Percentiles rank a stretch among this genome's conserved stretches.
phyloP scores from a whole-genome alignment of 768 basidiomycete genomes.

The Steccherinum ochraceum region DNA sequence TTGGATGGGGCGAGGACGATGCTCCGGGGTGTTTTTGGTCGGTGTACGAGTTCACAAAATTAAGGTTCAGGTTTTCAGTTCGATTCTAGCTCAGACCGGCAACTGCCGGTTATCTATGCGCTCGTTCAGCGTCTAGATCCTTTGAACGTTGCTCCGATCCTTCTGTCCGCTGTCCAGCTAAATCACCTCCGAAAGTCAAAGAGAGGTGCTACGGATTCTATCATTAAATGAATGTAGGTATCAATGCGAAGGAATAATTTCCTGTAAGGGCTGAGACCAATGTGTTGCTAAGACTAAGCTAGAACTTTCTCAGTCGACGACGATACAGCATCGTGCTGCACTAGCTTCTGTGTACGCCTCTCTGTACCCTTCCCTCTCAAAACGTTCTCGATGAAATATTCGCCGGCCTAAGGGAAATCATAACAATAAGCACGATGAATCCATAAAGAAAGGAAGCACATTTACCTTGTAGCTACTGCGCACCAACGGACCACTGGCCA shows the following conservation, averaged over 20 bases:
- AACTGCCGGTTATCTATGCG: too few relatives aligned
- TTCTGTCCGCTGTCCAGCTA: too few relatives aligned
- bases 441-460: constrained; percentile 1
- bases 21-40: constrained; percentile 20
- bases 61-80: constrained; percentile 20
- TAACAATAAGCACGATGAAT: constrained; percentile 1
- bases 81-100: constrained; percentile 13
- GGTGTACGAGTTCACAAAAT: constrained; percentile 23
- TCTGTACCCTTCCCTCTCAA: constrained; percentile 52
- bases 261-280: too few relatives aligned
- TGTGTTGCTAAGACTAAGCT: too few relatives aligned
- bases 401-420: constrained; percentile 65
- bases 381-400: constrained; percentile 92
- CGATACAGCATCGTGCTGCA: constrained; percentile 6
- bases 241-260: too few relatives aligned
- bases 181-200: too few relatives aligned
- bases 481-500: constrained; percentile 94
- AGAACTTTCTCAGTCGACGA: too few relatives aligned
- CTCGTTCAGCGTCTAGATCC: too few relatives aligned
- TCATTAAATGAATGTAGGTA: too few relatives aligned
- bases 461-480: constrained; percentile 94
- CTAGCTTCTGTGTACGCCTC: constrained; percentile 25
- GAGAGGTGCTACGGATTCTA: too few relatives aligned
- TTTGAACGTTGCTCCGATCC: too few relatives aligned
- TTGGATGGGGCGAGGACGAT: constrained; percentile 20